A percentile compares a stretch with the other conserved stretches of the same genome.
Evolutionary conservation across 257 asterid genomes (phyloP).

Genomic region (Cruciata laevipes): DNA sequence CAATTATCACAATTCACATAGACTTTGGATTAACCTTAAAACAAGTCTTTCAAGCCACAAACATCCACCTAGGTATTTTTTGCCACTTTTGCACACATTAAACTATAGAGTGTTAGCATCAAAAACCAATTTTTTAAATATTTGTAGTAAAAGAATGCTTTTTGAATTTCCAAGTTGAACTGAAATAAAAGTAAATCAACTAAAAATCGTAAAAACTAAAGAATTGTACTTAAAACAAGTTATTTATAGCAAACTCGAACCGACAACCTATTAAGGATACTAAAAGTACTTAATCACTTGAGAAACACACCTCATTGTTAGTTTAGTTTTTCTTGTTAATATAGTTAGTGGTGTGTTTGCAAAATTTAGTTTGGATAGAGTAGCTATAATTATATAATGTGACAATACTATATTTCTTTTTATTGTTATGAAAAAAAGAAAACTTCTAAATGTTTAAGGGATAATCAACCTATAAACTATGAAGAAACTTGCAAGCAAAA

Average conservation of each 20-base stretch:
- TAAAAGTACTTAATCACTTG: background rate
- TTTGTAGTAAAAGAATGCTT: background rate
- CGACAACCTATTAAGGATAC: background rate
- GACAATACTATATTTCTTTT: background rate
- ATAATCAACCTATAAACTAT: background rate
- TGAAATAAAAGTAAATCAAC: too few species aligned
- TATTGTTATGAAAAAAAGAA: background rate
- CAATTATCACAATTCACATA: slow-evolving; percentile 17
- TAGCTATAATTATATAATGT: background rate
- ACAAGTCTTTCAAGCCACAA: slow-evolving; percentile 36
- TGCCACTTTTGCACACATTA: slow-evolving; percentile 20
- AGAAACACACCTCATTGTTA: background rate
- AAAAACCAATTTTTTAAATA: background rate
- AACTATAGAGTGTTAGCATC: background rate
- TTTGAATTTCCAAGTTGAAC: too few species aligned
- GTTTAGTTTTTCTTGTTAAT: background rate
- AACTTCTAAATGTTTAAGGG: background rate
- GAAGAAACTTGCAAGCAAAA: slow-evolving; percentile 3
- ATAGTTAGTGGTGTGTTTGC: background rate
- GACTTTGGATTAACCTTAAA: slow-evolving; percentile 17
- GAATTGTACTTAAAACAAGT: too few species aligned
- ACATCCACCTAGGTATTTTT: slow-evolving; percentile 14
- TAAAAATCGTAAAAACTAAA: too few species aligned
- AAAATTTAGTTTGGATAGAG: background rate
- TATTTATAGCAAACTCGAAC: background rate